A percentile compares a stretch with the other conserved stretches of the same genome.
Evolutionary conservation across 352 stramenopile species (phyloP).

Genomic region (Pseudoperonospora humuli): DNA sequence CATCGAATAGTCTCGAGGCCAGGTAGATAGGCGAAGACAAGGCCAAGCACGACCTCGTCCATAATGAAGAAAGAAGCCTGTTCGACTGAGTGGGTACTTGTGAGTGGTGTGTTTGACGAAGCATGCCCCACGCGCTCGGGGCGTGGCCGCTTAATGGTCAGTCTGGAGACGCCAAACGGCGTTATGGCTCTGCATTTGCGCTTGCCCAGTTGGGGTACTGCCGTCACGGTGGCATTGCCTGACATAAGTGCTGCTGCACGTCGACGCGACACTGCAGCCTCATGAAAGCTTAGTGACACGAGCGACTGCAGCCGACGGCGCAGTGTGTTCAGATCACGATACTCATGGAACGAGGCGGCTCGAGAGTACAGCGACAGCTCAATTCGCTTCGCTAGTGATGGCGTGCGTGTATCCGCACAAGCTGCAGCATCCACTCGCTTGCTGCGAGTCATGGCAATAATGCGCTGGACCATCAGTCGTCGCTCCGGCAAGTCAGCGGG

Average conservation of each 20-base stretch:
- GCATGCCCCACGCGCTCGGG: slow-evolving; percentile 21
- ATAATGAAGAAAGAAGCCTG: slow-evolving; percentile 48
- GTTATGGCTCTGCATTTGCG: slow-evolving; percentile 29
- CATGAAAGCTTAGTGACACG: slow-evolving; percentile 83
- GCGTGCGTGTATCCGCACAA: slow-evolving; percentile 49
- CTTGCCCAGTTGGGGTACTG: slow-evolving; percentile 39
- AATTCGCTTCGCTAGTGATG: slow-evolving; percentile 79
- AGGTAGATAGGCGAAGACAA: slow-evolving; percentile 61
- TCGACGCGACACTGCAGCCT: slow-evolving; percentile 59
- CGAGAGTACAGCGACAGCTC: slow-evolving; percentile 80
- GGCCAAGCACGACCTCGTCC: slow-evolving; percentile 62
- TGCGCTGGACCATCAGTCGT: slow-evolving; percentile 78
- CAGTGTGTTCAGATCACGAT: slow-evolving; percentile 79
- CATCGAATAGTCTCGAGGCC: slow-evolving; percentile 59
- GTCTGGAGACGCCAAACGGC: slow-evolving; percentile 48
- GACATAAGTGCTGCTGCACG: slow-evolving; percentile 14
- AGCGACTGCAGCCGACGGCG: slow-evolving; percentile 73
- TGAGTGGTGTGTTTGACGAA: slow-evolving; percentile 14
- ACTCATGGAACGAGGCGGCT: slow-evolving; percentile 77
- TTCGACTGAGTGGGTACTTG: slow-evolving; percentile 6
- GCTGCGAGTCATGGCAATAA: slow-evolving; percentile 80
- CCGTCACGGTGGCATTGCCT: slow-evolving; percentile 13
- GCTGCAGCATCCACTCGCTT: slow-evolving; percentile 33
- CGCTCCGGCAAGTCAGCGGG: slow-evolving; percentile 69
- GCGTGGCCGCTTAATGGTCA: slow-evolving; percentile 52